These are phyloP conservation scores for Leptomonas seymouri DNA, from an alignment of 208 protist species.

Conservation along the genomic window DNA sequence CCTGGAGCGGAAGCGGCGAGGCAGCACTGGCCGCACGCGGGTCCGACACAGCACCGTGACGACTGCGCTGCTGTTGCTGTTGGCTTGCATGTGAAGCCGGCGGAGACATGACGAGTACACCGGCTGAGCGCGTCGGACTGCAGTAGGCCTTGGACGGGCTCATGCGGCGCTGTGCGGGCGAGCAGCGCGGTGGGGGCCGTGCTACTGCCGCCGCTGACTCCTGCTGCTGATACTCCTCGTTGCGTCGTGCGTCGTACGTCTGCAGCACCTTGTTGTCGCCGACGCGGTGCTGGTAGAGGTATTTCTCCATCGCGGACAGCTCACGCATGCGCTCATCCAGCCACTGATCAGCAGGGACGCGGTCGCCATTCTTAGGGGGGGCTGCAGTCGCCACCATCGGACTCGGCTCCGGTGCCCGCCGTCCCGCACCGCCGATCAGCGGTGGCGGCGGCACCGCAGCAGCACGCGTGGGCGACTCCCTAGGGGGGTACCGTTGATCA, in stretches of 20 bases:
- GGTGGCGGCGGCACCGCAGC: conserved; percentile 10
- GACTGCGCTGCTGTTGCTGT: conserved; percentile 13
- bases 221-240: conserved; percentile 24
- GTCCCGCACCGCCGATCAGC: not conserved
- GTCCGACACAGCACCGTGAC: not conserved
- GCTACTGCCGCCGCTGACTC: conserved; percentile 6
- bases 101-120: conserved; percentile 22
- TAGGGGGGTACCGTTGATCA: conserved; percentile 7
- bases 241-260: conserved; percentile 39
- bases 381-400: conserved; percentile 7
- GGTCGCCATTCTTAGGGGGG: not conserved
- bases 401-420: not conserved
- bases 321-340: conserved; percentile 44
- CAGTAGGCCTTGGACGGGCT: conserved; percentile 15
- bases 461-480: conserved; percentile 20
- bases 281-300: conserved; percentile 74
- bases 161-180: conserved; percentile 19
- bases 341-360: conserved; percentile 30
- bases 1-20: conserved; percentile 20
- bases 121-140: conserved; percentile 3
- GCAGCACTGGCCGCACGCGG: not conserved
- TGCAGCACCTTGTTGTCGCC: conserved; percentile 62
- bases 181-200: not conserved
- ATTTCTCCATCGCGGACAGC: conserved; percentile 67
- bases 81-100: conserved; percentile 9